These are phyloP conservation scores for Backusella luteola DNA, from an alignment of 192 early-diverging fungal species.

Conservation along the genomic window DNA sequence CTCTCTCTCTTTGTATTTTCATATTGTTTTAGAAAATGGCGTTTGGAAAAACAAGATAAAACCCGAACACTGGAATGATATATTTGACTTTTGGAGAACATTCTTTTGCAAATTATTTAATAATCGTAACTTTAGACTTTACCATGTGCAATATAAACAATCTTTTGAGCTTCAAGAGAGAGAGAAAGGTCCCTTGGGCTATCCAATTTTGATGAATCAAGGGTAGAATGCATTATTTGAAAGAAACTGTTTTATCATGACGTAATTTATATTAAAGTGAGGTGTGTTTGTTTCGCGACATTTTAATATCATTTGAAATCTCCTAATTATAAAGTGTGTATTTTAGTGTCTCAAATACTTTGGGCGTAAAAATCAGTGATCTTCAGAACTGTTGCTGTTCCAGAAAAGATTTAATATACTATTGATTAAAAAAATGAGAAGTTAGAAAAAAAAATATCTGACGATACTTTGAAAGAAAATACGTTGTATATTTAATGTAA, in stretches of 20 bases:
- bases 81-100: not conserved
- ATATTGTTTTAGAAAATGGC: too few species aligned
- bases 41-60: not conserved
- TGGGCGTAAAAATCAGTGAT: not conserved
- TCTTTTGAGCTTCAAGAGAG: not conserved
- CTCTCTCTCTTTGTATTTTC: too few species aligned
- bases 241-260: not conserved
- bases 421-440: not conserved
- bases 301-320: not conserved
- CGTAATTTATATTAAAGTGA: not conserved
- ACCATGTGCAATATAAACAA: slow-evolving; percentile 3
- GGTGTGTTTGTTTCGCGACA: not conserved
- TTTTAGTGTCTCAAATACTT: not conserved
- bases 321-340: not conserved
- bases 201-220: not conserved
- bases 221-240: not conserved
- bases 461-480: not conserved
- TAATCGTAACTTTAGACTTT: slow-evolving; percentile 1
- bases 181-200: not conserved
- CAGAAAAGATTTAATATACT: not conserved
- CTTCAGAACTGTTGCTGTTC: not conserved
- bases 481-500: not conserved
- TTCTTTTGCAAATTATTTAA: not conserved
- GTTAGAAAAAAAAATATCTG: too few species aligned
- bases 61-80: not conserved